Base-by-base conservation (phyloP, 345 rosid species). In the Arabis hirsuta region DNA sequence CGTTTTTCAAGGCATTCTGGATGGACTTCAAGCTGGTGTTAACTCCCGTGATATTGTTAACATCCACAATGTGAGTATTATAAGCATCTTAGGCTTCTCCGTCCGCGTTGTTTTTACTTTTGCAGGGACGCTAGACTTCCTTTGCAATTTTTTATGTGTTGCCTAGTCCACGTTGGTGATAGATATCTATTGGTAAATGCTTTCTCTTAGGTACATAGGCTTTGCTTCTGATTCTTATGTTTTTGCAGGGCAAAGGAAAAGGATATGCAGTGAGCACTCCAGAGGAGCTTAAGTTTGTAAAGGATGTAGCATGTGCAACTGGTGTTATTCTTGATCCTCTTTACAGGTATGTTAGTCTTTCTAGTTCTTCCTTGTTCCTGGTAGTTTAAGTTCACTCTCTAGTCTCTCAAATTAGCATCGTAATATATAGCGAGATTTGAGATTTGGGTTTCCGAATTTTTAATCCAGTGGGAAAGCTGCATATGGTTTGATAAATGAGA, bases 261-360 rank as follows among this genome's bases (percentile, higher is more conserved):
- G 98, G 97, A 65, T 91, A 94, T 81, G 96, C 98, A 63, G 81
- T 89, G 57, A 94, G 73, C 78, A 83, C 95, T 1, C 34, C 86
- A 13, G 95, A 89, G 65, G 97, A 94, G 79, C 91, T 94, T 45
- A 77, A 84, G 67, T 94, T 84, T 80, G 88, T 91, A 4, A 89
- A 82, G 79, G 92, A 91, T 77, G 77, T 91, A 71, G 96, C 98
- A 45, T 39, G 76, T 43, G 83, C 90, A 36, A 91, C 96, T 2
- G 90, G 98, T 41, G 84, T 91, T 57, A 71, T 94, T 76, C 90
- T 91, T 48, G 96, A 91, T 67, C 97, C 96, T 45, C 97, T 94
- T 64, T 91, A 94, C 91, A 91, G 97, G 98, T 91, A 46, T 27
- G 55, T n/a, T 62, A 26, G 43, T 27, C 52, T 16, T 16, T 36